phyloP scores from a whole-genome alignment of 2,329 filamentous ascomycete genomes.

The Fusarium sp. region DNA sequence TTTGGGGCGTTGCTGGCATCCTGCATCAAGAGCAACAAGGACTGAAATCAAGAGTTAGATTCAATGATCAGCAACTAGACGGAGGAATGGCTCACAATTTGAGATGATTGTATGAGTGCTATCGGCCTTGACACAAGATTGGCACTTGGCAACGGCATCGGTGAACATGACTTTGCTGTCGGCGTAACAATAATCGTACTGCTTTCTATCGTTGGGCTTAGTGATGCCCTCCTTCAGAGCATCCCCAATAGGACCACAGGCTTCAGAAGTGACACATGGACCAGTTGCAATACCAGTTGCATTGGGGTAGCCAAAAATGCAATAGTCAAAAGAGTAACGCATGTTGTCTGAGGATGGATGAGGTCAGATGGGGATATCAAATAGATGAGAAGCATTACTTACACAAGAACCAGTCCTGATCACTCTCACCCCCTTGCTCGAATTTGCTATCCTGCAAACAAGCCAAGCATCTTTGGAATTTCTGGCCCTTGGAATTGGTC shows the following conservation, averaged over 20 bases:
- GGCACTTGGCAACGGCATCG: conserved; percentile 57
- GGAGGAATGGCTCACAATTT: conserved; percentile 60
- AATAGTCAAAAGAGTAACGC: conserved; percentile 66
- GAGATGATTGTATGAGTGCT: conserved; percentile 61
- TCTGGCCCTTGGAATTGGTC: conserved; percentile 57
- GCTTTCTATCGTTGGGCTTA: conserved; percentile 51
- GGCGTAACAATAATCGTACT: conserved; percentile 64
- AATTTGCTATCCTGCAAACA: conserved; percentile 69
- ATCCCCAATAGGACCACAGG: conserved; percentile 63
- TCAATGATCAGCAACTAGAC: too few species aligned
- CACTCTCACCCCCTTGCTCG: conserved; percentile 63
- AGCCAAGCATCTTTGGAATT: conserved; percentile 65
- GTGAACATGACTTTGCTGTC: conserved; percentile 56
- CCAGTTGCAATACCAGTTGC: conserved; percentile 60
- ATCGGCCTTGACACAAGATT: conserved; percentile 62
- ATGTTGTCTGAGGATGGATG: conserved; percentile 64
- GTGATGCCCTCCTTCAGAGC: conserved; percentile 60
- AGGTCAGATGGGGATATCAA: background rate
- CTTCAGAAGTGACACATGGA: conserved; percentile 66
- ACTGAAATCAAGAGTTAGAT: conserved; percentile 53
- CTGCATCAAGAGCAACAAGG: conserved; percentile 66
- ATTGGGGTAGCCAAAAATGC: conserved; percentile 67
- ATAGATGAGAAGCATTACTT: conserved; percentile 49
- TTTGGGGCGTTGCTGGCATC: conserved; percentile 64
- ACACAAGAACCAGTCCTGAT: conserved; percentile 72